Base-by-base conservation (phyloP, 2,329 filamentous ascomycete species). In the Exophiala sideris region DNA sequence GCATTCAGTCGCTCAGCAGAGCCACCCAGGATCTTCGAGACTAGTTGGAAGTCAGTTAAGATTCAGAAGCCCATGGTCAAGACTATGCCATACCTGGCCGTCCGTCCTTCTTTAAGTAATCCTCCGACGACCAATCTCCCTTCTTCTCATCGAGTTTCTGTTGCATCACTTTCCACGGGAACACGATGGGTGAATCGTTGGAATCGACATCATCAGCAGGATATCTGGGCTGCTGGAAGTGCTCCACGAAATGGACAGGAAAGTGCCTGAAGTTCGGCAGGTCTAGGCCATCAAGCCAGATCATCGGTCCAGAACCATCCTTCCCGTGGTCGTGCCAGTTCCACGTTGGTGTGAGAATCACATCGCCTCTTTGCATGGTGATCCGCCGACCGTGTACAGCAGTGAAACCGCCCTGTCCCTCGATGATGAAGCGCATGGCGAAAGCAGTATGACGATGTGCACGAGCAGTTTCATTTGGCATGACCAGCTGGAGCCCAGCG, bases 311-410 rank as follows among this genome's bases (percentile, higher is more conserved):
- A 1, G 71, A 69, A 7, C 79, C 76, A 52, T 83, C 79, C 45
- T 83, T 83, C 2, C 81, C 81, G 52, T 84, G 80, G 55, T 83
- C 81, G 56, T 82, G 80, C 73, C 78, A 83, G 62, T 81, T 77
- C 80, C 80, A 83, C 0, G 73, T 76, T 0, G 80, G 81, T 0
- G 81, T 84, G 1, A 83, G 66, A 11, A 83, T 78, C 1, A 83
- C 77, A 57, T 83, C 80, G 7, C 80, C 79, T 1, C 74, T 70
- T 16, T 71, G 62, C 64, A 84, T 78, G 1, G 70, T 66, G 58
- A 84, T 78, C 50, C 78, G 75, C 39, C 71, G 67, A 4, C 81
- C 79, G 46, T 81, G 77, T 0, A 83, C 77, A 1, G 80, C 79
- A 0, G 81, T 83, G 62, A 82, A 84, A 1, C 80, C 79, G 2